Evolutionary conservation across 2,329 filamentous ascomycete species (phyloP).

Genomic region (Chrysoporthe puriensis): DNA sequence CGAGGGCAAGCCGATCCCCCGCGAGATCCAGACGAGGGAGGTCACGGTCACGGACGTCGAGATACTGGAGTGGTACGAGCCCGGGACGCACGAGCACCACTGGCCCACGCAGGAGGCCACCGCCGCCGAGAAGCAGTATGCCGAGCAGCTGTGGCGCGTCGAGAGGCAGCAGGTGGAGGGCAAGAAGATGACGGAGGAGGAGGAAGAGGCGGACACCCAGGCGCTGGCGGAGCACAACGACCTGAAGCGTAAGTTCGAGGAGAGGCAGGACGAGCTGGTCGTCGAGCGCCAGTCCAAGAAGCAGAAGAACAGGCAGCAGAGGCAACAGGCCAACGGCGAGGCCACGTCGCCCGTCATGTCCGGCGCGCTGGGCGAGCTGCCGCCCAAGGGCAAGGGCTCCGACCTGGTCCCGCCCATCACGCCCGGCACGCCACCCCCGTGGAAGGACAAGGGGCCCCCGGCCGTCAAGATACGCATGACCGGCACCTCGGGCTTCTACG

Average conservation of each 20-base stretch:
- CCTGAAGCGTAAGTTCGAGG: constrained; percentile 62
- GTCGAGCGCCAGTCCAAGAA: constrained; percentile 51
- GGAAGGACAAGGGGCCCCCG: constrained; percentile 67
- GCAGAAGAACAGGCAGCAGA: constrained; percentile 37
- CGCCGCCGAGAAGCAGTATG: constrained; percentile 73
- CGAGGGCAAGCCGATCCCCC: constrained; percentile 82
- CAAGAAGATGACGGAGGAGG: constrained; percentile 55
- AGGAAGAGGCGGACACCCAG: constrained; percentile 58
- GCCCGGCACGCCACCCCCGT: constrained; percentile 55
- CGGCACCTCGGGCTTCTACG: constrained; percentile 95
- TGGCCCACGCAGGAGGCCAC: constrained; percentile 83
- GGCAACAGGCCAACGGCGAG: constrained; percentile 33
- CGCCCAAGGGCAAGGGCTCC: constrained; percentile 51
- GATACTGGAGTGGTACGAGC: constrained; percentile 82
- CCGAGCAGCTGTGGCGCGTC: constrained; percentile 70
- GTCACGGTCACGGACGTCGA: constrained; percentile 80
- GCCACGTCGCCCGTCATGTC: constrained; percentile 56
- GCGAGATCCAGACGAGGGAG: constrained; percentile 79
- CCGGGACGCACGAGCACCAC: constrained; percentile 75
- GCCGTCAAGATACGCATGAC: constrained; percentile 87
- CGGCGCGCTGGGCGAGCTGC: constrained; percentile 56
- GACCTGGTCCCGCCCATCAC: constrained; percentile 57
- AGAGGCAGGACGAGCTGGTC: constrained; percentile 60
- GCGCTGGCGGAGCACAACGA: constrained; percentile 59
- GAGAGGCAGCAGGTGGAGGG: constrained; percentile 58